phyloP scores from a whole-genome alignment of 1,284 basidiomycete genomes.

The Pascua sp. region DNA sequence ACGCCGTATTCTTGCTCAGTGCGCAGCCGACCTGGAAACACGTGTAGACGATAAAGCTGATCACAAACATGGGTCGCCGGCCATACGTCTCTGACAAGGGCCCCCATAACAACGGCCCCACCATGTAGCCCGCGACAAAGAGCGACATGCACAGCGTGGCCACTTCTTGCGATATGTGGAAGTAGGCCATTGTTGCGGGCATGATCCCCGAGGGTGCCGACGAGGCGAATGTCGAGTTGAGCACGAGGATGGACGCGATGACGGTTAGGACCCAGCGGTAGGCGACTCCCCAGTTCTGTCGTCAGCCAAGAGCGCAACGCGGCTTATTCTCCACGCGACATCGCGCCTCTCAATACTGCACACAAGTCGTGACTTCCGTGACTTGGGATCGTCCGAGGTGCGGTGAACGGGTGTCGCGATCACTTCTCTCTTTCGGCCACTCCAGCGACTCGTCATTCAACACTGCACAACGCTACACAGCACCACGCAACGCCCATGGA shows the following conservation, averaged over 20 bases:
- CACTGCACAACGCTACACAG: too few relatives aligned
- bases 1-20: constrained; percentile 59
- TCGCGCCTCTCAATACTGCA: too few relatives aligned
- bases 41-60: constrained; percentile 63
- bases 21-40: constrained; percentile 60
- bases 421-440: too few relatives aligned
- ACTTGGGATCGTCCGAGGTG: background rate
- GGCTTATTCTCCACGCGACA: too few relatives aligned
- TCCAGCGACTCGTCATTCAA: too few relatives aligned
- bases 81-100: constrained; percentile 57
- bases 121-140: constrained; percentile 51
- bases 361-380: background rate
- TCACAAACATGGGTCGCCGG: constrained; percentile 63
- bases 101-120: constrained; percentile 63
- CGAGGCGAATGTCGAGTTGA: constrained; percentile 59
- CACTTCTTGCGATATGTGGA: constrained; percentile 59
- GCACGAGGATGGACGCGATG: constrained; percentile 60
- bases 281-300: constrained; percentile 58
- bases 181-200: constrained; percentile 53
- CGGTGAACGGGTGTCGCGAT: too few relatives aligned
- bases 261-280: constrained; percentile 65
- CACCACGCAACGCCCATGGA: too few relatives aligned
- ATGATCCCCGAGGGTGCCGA: constrained; percentile 45
- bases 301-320: background rate
- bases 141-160: constrained; percentile 52